Evolutionary conservation across 192 early-diverging fungal genomes (phyloP).

Genomic region (Dispira simplex): DNA sequence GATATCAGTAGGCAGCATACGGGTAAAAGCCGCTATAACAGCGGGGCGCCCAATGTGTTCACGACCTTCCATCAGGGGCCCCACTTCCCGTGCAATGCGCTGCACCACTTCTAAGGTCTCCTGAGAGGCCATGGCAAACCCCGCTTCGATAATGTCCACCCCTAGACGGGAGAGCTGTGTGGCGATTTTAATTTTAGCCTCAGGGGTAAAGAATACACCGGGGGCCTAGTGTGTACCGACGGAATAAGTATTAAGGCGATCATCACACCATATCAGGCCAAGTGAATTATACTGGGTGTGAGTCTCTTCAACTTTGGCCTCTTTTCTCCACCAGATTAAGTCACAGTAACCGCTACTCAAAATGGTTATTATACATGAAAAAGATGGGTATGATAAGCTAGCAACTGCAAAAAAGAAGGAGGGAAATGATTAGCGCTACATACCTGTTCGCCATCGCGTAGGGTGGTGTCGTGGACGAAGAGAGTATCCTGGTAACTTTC

Average conservation of each 20-base stretch:
- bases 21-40: conserved; percentile 74
- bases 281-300: neutral
- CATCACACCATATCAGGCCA: too few relatives aligned
- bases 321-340: neutral
- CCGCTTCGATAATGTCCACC: conserved; percentile 90
- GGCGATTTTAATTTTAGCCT: conserved; percentile 91
- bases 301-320: neutral
- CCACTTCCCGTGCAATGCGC: conserved; percentile 84
- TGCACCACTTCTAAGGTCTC: conserved; percentile 94
- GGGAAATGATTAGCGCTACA: neutral
- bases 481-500: too few relatives aligned
- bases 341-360: neutral
- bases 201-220: conserved; percentile 77
- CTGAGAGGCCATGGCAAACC: conserved; percentile 81
- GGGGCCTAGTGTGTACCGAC: conserved; percentile 49
- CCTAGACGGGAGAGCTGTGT: conserved; percentile 82
- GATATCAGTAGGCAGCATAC: conserved; percentile 73
- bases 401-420: neutral
- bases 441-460: conserved; percentile 94
- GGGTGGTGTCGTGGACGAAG: conserved; percentile 78
- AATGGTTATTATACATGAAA: neutral
- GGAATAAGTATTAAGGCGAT: too few relatives aligned
- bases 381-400: neutral
- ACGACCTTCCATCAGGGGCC: conserved; percentile 62
- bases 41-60: conserved; percentile 39